Evolutionary conservation across 345 rosid species (phyloP), one percentile per base, ranked within the genome.

Genomic region (Firmiana major): DNA sequence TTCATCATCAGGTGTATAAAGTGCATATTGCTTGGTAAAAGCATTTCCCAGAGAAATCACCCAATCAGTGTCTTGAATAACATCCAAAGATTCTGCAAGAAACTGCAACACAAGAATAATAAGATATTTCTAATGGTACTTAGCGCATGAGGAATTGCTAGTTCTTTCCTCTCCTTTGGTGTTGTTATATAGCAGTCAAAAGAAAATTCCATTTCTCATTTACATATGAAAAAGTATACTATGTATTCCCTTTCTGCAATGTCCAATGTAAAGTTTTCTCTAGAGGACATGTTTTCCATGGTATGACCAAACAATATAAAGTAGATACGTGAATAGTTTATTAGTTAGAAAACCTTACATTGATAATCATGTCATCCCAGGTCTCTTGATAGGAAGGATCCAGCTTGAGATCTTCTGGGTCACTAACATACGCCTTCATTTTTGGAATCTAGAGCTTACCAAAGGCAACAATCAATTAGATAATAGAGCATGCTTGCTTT

Each of bases 401-500:
- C 83, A 85, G 89, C 94, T 90, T 90, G 73, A 95, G 88, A 85
- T 95, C 99, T 83, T 95, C 99, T 9, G 98, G 90, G 85, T 95
- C 99, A 68, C 88, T 86, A 86, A 93, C 83, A 93, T 95, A 95
- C 3, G 98, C 97, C 99, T 95, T 93, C 98, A 95, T 92, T 85
- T 95, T 95, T 83, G 96, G 98, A 88, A 95, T 92, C 99, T 95
- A 95, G 92, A 90, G 91, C 98, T 93, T 95, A 85, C 88, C 93
- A 87, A 84, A 85, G 81, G 84, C 77, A 76, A 88, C 38, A 82
- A 77, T 62, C 86, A 88, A 82, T 88, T 82, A 89, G 88, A 83
- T 79, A 66, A 74, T 28, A 62, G 0, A 28, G 53, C 26, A 53
- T 57, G 80, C 82, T 54, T 51, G 51, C 38, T 60, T 71, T 81